A percentile compares a stretch with the other conserved stretches of the same genome.
These are phyloP conservation scores for Coemansia sp. DNA, from an alignment of 192 early-diverging fungal genomes.

Conservation along the genomic window DNA sequence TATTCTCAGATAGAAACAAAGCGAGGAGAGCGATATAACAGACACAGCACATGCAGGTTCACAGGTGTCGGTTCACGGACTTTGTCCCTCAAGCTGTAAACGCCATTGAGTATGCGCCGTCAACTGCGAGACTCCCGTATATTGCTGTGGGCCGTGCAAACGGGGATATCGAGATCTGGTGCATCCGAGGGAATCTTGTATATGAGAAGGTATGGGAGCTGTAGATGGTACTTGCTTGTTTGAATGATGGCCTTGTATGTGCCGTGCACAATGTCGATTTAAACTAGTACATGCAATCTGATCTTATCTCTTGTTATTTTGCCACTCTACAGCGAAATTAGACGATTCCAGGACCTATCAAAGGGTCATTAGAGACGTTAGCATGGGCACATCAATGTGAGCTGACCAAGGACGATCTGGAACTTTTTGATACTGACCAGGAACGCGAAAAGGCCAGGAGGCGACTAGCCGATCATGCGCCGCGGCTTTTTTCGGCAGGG, in stretches of 20 bases:
- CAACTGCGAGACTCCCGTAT: constrained; percentile 45
- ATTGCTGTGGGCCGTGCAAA: constrained; percentile 87
- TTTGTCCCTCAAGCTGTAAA: constrained; percentile 83
- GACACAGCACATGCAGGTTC: constrained; percentile 61
- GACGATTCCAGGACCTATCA: constrained; percentile 78
- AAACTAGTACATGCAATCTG: neutral
- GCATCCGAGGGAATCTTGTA: constrained; percentile 64
- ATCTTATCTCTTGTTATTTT: neutral
- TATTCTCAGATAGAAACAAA: neutral
- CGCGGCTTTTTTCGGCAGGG: constrained; percentile 85
- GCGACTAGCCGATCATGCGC: constrained; percentile 53
- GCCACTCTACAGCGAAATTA: constrained; percentile 15
- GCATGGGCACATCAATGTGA: constrained; percentile 79
- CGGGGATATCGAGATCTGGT: constrained; percentile 94
- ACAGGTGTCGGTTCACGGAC: constrained; percentile 84
- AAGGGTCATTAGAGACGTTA: constrained; percentile 74
- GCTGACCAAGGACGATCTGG: constrained; percentile 60
- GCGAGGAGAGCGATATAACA: neutral
- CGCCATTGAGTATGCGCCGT: constrained; percentile 75
- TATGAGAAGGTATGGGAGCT: constrained; percentile 70
- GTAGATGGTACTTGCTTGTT: neutral
- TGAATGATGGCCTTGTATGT: neutral
- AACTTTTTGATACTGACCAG: constrained; percentile 65
- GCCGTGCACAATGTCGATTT: neutral
- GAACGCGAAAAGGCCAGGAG: constrained; percentile 57